These are phyloP conservation scores for Alternaria sp. DNA, from an alignment of 2,329 filamentous ascomycete species.

Conservation along the genomic window DNA sequence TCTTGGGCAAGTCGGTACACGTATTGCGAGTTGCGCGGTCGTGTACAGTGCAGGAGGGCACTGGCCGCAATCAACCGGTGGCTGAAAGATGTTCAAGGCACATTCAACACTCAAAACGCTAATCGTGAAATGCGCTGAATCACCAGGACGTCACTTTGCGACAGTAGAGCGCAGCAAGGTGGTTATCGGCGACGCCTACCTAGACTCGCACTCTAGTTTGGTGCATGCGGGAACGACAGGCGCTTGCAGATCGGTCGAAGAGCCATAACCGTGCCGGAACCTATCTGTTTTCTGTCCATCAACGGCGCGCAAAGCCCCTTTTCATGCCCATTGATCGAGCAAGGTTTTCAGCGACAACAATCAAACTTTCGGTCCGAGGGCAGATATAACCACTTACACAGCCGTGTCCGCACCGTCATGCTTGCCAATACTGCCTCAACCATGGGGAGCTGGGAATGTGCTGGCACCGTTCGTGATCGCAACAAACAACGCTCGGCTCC, in stretches of 20 bases:
- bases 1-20: not conserved
- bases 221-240: not conserved
- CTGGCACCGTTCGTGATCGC: not conserved
- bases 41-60: not conserved
- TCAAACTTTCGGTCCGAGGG: constrained; percentile 1
- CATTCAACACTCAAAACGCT: not conserved
- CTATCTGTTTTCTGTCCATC: not conserved
- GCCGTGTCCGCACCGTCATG: not conserved
- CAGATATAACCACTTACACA: not conserved
- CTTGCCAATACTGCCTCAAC: not conserved
- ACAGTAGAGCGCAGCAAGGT: not conserved
- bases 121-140: not conserved
- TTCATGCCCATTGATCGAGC: not conserved
- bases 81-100: not conserved
- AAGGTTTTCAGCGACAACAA: not conserved
- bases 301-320: constrained; percentile 1
- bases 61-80: not conserved
- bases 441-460: not conserved
- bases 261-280: not conserved
- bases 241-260: not conserved
- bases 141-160: not conserved
- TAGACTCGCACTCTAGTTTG: not conserved
- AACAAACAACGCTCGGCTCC: not conserved
- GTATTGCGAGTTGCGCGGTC: not conserved
- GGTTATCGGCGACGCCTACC: not conserved